Base-by-base conservation (phyloP, 2,329 filamentous ascomycete genomes). In the Paraphaeosphaeria minitans region DNA sequence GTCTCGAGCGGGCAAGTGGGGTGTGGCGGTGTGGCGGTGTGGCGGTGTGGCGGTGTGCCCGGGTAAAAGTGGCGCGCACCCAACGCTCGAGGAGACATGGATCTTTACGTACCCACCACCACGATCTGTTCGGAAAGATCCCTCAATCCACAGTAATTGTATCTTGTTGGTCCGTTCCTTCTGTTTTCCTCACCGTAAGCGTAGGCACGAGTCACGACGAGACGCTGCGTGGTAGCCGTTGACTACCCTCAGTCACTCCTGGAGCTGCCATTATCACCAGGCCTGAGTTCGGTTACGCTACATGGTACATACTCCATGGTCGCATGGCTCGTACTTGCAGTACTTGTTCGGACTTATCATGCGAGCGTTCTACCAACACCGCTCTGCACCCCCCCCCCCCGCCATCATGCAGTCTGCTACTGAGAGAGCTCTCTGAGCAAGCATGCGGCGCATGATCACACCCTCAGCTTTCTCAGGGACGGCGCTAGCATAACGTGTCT, bases 1-100 rank as follows among this genome's bases (percentile, higher is more conserved):
- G 57, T 67, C 46, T 47, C 42, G 33, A 48, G 27, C 43, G 33
- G 39, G 41, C 21, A 42, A 45, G 53, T 35, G 53, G 35, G 56
- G 54, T 53, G 55, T 46, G 21, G 55, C 31, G 54, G 42, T 51
- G 55, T 37, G 24, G 10, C 35, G 9, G 35, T 37, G 14, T 16
- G 35, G 35, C 27, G 27, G 27, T 39, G 45, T 47, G 45, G 45
- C 16, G 46, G 24, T 27, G 24, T 27, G 24, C 24, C 24, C 45
- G 24, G 35, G 35, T 37, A 52, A 46, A 51, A 53, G 53, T 59
- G 57, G 57, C 60, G 53, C 43, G 33, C 13, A 41, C 16, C 27
- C 14, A 21, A 27, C 16, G 39, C 16, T 42, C 4, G 14, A 14
- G 35, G 10, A 37, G 35, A 37, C 13, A 37, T 37, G 13, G 35